phyloP scores from a whole-genome alignment of 164 flowering plant genomes.

The Dillenia turbinata region DNA sequence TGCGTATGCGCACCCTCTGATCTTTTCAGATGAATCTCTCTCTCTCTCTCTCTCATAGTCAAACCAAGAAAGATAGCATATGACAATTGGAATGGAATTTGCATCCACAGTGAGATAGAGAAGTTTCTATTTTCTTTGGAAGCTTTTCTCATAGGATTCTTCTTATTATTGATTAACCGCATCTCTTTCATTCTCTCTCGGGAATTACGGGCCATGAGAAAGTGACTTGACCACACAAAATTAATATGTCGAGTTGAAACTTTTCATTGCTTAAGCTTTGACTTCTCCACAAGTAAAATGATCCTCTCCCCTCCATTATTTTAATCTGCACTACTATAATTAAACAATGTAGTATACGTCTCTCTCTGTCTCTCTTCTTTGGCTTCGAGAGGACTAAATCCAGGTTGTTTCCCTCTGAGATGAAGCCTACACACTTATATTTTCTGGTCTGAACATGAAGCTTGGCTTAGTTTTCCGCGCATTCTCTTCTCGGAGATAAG shows the following conservation, averaged over 20 bases:
- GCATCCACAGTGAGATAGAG: slow-evolving; percentile 7
- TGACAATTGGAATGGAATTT: not conserved
- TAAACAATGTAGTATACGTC: too few relatives aligned
- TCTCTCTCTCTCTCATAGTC: slow-evolving; percentile 7
- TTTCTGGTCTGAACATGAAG: too few relatives aligned
- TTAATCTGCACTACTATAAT: too few relatives aligned
- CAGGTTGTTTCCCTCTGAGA: too few relatives aligned
- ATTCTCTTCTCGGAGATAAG: too few relatives aligned
- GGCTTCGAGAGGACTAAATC: too few relatives aligned
- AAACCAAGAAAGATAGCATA: not conserved
- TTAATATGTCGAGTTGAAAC: slow-evolving; percentile 23
- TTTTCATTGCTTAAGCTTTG: slow-evolving; percentile 11
- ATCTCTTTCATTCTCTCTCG: slow-evolving; percentile 14
- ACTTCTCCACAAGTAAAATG: too few relatives aligned
- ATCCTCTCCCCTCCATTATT: too few relatives aligned
- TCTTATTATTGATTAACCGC: not conserved
- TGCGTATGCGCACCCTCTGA: slow-evolving; percentile 14
- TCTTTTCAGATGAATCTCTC: slow-evolving; percentile 19
- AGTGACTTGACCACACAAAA: slow-evolving; percentile 19
- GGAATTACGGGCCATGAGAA: slow-evolving; percentile 1
- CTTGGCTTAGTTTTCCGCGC: too few relatives aligned
- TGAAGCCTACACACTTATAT: too few relatives aligned
- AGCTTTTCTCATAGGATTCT: slow-evolving; percentile 18
- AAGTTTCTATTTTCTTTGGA: not conserved
- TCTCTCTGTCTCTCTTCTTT: too few relatives aligned